Evolutionary conservation across 108 stramenopile genomes (phyloP), one percentile per base, ranked within the genome.

Genomic region (Asterionellopsis glacialis): DNA sequence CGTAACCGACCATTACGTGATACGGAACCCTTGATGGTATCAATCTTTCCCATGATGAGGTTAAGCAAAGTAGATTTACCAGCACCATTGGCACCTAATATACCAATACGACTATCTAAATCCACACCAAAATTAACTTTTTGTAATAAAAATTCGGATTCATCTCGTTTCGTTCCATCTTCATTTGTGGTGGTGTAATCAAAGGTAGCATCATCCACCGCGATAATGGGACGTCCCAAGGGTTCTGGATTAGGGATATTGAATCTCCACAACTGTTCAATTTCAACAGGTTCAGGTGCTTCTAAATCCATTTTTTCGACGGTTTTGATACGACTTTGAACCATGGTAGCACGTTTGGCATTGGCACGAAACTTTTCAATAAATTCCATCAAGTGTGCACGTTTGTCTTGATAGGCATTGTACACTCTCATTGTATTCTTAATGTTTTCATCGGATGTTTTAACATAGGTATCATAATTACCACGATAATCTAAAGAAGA

Each of bases 371-470:
- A 98, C 72, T 96, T 98, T 63, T 88, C 88, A 42, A 99, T 96
- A 64, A 98, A 98, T 62, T 97, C 96, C 95, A 98, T 96, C 94
- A 99, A 96, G 75, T 99, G 99, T 24, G 82, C 87, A 33, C 94
- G 70, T 67, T 98, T 95, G 45, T 86, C 84, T 53, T 89, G 74
- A 48, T 94, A 93, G 18, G 95, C 96, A 62, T 97, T 94, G 63
- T 94, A 96, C 11, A 91, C 92, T 48, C 95, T 74, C 73, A 85
- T 85, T 40, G 80, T 74, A 65, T 96, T 95, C 67, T 89, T 87
- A 0, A 76, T 61, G 39, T 82, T 76, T 61, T 98, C 97, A 22
- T 77, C 75, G 18, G 94, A 64, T 26, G 87, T 82, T 63, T 75
- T 88, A 45, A 95, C 94, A 65, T 95, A 99, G 11, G 74, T 90